Conservation (phyloP, 306 rosid species). For the Alnus glutinosa region DNA sequence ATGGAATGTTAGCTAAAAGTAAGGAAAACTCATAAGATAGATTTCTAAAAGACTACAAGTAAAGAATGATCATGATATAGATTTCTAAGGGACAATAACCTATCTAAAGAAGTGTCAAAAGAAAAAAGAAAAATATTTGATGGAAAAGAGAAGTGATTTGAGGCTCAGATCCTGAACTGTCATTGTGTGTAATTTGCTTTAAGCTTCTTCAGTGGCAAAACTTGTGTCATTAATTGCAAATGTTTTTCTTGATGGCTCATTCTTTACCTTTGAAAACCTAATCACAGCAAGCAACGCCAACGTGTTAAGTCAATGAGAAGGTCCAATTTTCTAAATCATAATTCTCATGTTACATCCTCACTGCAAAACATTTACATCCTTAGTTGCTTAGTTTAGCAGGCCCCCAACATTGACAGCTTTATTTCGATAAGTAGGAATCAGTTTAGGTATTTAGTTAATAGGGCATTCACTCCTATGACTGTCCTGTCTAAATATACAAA, state of each 20-base stretch:
- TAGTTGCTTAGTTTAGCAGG: not conserved
- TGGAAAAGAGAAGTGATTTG: not conserved
- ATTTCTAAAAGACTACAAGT: not conserved
- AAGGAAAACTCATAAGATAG: not conserved
- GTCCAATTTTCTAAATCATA: not conserved
- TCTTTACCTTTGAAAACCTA: conserved; percentile 11
- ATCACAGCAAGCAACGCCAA: conserved; percentile 3
- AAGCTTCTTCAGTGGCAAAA: conserved; percentile 15
- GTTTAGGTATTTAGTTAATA: not conserved
- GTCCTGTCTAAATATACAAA: not conserved
- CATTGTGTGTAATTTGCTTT: not conserved
- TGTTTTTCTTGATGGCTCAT: not conserved
- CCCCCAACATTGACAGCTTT: not conserved
- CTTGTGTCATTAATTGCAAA: not conserved
- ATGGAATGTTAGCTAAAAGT: not conserved
- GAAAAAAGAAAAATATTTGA: not conserved
- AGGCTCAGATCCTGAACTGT: not conserved
- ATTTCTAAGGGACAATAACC: not conserved
- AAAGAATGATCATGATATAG: not conserved
- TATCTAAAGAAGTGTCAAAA: not conserved
- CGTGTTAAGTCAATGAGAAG: not conserved
- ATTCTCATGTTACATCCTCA: not conserved
- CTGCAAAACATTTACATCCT: not conserved
- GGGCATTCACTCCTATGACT: not conserved
- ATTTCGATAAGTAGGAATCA: not conserved